These are phyloP conservation scores for Mycena crocata DNA, from an alignment of 768 basidiomycete genomes.

Conservation along the genomic window DNA sequence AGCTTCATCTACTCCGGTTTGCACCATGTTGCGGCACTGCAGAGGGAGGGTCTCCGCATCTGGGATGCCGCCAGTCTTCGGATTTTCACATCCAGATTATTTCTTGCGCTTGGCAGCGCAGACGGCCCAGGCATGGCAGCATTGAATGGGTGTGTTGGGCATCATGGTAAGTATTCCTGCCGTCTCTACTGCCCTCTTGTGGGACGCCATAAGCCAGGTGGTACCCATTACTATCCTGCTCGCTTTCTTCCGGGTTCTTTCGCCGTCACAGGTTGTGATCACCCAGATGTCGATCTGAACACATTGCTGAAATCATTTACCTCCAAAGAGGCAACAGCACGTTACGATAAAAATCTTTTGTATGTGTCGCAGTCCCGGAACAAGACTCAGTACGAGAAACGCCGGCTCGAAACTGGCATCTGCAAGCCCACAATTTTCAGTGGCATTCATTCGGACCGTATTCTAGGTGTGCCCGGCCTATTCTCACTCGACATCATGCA, in stretches of 20 bases:
- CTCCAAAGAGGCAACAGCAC: slow-evolving; percentile 1
- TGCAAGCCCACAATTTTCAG: slow-evolving; percentile 42
- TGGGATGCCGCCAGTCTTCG: neutral
- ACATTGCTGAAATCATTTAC: slow-evolving; percentile 21
- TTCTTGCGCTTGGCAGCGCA: slow-evolving; percentile 30
- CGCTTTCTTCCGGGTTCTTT: slow-evolving; percentile 40
- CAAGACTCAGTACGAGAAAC: slow-evolving; percentile 37
- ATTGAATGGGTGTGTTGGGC: slow-evolving; percentile 45
- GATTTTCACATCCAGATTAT: slow-evolving; percentile 13
- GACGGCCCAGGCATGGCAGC: slow-evolving; percentile 39
- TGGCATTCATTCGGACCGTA: slow-evolving; percentile 31
- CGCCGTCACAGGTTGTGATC: slow-evolving; percentile 38
- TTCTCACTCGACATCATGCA: slow-evolving; percentile 49
- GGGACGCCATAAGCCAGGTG: slow-evolving; percentile 33
- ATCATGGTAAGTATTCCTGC: slow-evolving; percentile 1
- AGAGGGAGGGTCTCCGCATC: neutral
- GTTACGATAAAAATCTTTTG: slow-evolving; percentile 34
- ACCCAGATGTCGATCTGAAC: slow-evolving; percentile 41
- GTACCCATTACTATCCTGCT: slow-evolving; percentile 47
- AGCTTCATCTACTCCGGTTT: slow-evolving; percentile 42
- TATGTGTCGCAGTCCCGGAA: slow-evolving; percentile 35
- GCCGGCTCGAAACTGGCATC: slow-evolving; percentile 45
- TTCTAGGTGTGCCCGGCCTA: slow-evolving; percentile 36
- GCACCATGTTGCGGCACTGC: slow-evolving; percentile 35
- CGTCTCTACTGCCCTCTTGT: neutral